A percentile compares a stretch with the other conserved stretches of the same genome.
phyloP scores from a whole-genome alignment of 257 asterid species.

The Scutellaria galericulata region DNA sequence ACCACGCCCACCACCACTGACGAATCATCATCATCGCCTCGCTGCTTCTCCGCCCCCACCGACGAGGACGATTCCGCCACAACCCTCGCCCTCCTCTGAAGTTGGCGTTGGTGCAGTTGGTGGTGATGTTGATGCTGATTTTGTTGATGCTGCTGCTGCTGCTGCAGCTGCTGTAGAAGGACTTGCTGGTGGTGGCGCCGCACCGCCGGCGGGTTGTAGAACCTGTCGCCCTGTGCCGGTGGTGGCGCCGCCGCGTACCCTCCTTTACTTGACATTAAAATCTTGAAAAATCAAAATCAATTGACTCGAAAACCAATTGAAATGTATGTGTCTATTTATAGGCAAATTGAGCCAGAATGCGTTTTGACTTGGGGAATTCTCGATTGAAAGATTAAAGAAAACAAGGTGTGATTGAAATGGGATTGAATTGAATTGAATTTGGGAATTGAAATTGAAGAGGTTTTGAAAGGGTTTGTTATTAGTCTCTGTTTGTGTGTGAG shows the following conservation, averaged over 20 bases:
- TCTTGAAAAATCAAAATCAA: constrained; percentile 16
- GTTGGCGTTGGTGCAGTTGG: constrained; percentile 37
- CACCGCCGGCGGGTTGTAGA: constrained; percentile 59
- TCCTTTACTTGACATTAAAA: constrained; percentile 68
- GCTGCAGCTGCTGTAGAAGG: constrained; percentile 41
- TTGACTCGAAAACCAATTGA: constrained; percentile 18
- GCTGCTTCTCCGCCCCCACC: constrained; percentile 40
- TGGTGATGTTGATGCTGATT: constrained; percentile 27
- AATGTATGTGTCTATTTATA: constrained; percentile 34
- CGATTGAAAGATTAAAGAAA: constrained; percentile 33
- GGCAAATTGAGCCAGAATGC: constrained; percentile 30
- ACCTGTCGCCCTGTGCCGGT: constrained; percentile 61
- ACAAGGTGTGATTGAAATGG: constrained; percentile 32
- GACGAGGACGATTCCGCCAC: constrained; percentile 43
- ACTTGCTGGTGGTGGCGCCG: constrained; percentile 60
- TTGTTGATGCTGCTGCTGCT: constrained; percentile 36
- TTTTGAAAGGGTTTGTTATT: constrained; percentile 44
- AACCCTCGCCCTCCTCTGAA: constrained; percentile 41
- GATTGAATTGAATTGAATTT: constrained; percentile 44
- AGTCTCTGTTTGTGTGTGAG: constrained; percentile 25
- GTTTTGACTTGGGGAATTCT: constrained; percentile 28
- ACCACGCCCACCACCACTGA: constrained; percentile 32
- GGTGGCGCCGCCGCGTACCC: constrained; percentile 57
- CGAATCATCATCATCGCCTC: constrained; percentile 44
- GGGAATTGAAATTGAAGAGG: constrained; percentile 36